Conservation (phyloP, 2,329 filamentous ascomycete species). For the Phaeosphaeriaceae sp. region DNA sequence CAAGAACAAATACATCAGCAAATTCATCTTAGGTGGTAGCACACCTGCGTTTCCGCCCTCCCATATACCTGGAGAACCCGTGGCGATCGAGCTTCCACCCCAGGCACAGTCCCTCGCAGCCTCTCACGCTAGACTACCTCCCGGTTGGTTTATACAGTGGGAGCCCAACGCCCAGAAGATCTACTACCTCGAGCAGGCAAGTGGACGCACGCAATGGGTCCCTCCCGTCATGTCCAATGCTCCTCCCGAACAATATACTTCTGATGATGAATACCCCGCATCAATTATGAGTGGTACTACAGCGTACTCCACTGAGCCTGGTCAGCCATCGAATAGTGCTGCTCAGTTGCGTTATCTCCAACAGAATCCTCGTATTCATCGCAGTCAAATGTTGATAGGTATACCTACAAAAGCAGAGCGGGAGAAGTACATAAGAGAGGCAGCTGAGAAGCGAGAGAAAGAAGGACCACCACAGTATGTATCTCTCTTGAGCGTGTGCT, state of each 20-base stretch:
- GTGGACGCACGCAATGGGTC: slow-evolving; percentile 69
- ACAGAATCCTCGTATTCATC: not conserved
- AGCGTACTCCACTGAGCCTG: not conserved
- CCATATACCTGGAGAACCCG: not conserved
- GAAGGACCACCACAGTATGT: not conserved
- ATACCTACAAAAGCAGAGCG: not conserved
- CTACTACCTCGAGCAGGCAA: slow-evolving; percentile 68
- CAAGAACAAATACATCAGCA: not conserved
- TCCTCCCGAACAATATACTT: not conserved
- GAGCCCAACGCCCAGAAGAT: slow-evolving; percentile 66
- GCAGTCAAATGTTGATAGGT: not conserved
- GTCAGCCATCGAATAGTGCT: not conserved
- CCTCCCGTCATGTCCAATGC: slow-evolving; percentile 10
- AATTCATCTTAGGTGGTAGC: not conserved
- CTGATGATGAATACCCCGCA: not conserved
- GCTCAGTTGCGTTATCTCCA: too few species aligned
- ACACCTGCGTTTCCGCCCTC: not conserved
- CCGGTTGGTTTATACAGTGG: slow-evolving; percentile 68
- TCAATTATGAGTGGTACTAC: not conserved
- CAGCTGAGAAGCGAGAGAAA: not conserved
- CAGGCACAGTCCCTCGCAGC: slow-evolving; percentile 49
- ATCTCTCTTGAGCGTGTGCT: not conserved
- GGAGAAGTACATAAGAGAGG: not conserved
- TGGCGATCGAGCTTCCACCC: not conserved
- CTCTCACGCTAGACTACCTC: slow-evolving; percentile 52